A percentile compares a stretch with the other conserved stretches of the same genome.
Evolutionary conservation across 805 yeast genomes (phyloP).

Genomic region (Wickerhamiella australiensis): DNA sequence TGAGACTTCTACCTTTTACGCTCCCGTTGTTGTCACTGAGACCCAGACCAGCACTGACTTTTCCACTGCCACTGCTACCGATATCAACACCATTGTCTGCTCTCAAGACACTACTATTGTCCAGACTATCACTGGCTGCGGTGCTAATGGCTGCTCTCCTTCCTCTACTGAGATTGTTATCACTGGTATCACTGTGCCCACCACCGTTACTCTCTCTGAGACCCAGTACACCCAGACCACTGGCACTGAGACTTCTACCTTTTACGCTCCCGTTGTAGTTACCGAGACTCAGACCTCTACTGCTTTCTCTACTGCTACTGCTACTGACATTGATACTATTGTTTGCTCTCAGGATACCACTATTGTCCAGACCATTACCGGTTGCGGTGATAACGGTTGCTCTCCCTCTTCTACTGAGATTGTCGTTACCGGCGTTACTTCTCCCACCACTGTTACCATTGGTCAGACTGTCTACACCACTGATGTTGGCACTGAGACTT

Average conservation of each 20-base stretch:
- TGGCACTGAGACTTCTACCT: slow-evolving; percentile 1
- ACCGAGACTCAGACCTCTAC: slow-evolving; percentile 9
- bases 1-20: slow-evolving; percentile 7
- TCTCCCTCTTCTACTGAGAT: slow-evolving; percentile 7
- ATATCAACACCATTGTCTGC: slow-evolving; percentile 7
- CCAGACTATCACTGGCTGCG: slow-evolving; percentile 10
- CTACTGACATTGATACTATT: slow-evolving; percentile 8
- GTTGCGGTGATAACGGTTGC: slow-evolving; percentile 4
- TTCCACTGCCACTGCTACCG: slow-evolving; percentile 8
- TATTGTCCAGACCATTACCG: slow-evolving; percentile 9
- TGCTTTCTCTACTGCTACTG: slow-evolving; percentile 1
- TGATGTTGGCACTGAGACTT: slow-evolving; percentile 7
- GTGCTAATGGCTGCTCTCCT: slow-evolving; percentile 3
- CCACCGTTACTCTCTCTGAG: slow-evolving; percentile 5
- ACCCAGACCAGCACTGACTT: slow-evolving; percentile 7
- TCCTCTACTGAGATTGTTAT: slow-evolving; percentile 5
- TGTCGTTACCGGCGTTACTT: slow-evolving; percentile 4
- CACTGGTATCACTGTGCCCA: slow-evolving; percentile 9
- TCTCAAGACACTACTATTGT: slow-evolving; percentile 6
- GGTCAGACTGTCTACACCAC: slow-evolving; percentile 7
- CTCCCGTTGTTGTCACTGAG: slow-evolving; percentile 11
- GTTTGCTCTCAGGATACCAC: slow-evolving; percentile 9
- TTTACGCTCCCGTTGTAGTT: slow-evolving; percentile 9
- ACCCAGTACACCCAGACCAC: not conserved
- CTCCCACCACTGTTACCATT: slow-evolving; percentile 11